A percentile compares a stretch with the other conserved stretches of the same genome.
phyloP scores from a whole-genome alignment of 228 moss, liverwort and hornwort genomes.

The Sphagnum magellanicum region DNA sequence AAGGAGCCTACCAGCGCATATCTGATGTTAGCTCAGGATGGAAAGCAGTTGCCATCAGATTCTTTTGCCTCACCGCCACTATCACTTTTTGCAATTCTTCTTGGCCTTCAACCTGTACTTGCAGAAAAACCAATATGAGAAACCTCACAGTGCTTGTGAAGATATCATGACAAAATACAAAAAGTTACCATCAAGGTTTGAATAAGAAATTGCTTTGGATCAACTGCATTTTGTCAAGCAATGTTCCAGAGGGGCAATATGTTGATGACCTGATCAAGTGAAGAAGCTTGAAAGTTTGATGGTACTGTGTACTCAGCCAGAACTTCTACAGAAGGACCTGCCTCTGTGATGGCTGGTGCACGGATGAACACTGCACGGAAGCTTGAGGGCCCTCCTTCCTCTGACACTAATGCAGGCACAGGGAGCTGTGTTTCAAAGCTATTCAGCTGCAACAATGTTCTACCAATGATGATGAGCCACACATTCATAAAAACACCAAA shows the following conservation, averaged over 20 bases:
- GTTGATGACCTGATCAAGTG: constrained; percentile 34
- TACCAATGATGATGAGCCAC: too few relatives aligned
- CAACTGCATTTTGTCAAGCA: too few relatives aligned
- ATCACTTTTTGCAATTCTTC: constrained; percentile 25
- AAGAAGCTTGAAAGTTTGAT: constrained; percentile 11
- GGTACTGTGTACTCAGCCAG: constrained; percentile 52
- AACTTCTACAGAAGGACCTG: constrained; percentile 77
- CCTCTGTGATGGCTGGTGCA: constrained; percentile 81
- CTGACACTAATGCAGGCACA: constrained; percentile 50
- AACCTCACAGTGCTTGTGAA: not conserved
- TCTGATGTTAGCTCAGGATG: constrained; percentile 94
- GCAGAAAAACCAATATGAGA: too few relatives aligned
- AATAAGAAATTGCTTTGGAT: not conserved
- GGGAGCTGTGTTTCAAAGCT: constrained; percentile 88
- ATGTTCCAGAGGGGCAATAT: too few relatives aligned
- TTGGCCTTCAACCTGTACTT: not conserved
- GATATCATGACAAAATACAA: not conserved
- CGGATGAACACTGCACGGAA: constrained; percentile 97
- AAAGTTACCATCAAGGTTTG: not conserved
- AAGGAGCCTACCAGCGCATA: constrained; percentile 61
- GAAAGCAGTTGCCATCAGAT: constrained; percentile 88
- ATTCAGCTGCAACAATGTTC: constrained; percentile 44
- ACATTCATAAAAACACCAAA: not conserved
- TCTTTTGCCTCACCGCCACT: constrained; percentile 89
- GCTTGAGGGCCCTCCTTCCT: constrained; percentile 55